Evolutionary conservation across 108 stramenopile genomes (phyloP), one percentile per base, ranked within the genome.

Genomic region (Mayamaea pseudoterrestris): DNA sequence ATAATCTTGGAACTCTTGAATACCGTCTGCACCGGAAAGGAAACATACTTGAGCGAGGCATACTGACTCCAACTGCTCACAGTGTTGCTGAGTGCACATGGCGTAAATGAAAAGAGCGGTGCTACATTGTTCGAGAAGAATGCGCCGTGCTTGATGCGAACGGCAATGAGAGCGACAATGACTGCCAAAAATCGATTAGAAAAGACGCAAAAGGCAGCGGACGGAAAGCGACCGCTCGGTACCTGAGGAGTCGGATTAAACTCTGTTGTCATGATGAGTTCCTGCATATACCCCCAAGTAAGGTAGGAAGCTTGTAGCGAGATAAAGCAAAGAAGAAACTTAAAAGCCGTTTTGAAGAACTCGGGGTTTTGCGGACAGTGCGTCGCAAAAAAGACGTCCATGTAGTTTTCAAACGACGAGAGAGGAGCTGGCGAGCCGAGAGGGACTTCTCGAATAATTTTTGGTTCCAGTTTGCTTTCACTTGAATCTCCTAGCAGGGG

Each of bases 1-100:
- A 97, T 95, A 40, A 99, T 88, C 80, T 99, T 99, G 57, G 84
- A 93, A 30, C 73, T 71, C 63, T 99, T 99, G 69, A 93, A 90
- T 42, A 99, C 80, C 4, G 95, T 94, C 70, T 95, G 90, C 9
- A 95, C 89, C 18, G 98, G 98, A 64, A 99, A 99, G 42, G 90
- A 86, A 1, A 99, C 96, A 60, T 96, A 99, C 43, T 82, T 63
- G 26, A 99, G 72, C 5, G 89, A 85, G 22, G 94, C 94, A 60
- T 97, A 97, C 71, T 99, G 98, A 63, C 85, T 77, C 93, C 94
- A 99, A 14, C 78, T 78, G 47, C 83, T 84, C 64, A 97, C 77
- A 50, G 95, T 95, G 63, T 99, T 99, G 55, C 82, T 74, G 16
- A 99, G 57, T 0, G 93, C 88, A 43, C 94, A 94, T 27, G 94